These are phyloP conservation scores for Hanseniaspora taiwanica DNA, from an alignment of 805 yeast species.

Conservation along the genomic window DNA sequence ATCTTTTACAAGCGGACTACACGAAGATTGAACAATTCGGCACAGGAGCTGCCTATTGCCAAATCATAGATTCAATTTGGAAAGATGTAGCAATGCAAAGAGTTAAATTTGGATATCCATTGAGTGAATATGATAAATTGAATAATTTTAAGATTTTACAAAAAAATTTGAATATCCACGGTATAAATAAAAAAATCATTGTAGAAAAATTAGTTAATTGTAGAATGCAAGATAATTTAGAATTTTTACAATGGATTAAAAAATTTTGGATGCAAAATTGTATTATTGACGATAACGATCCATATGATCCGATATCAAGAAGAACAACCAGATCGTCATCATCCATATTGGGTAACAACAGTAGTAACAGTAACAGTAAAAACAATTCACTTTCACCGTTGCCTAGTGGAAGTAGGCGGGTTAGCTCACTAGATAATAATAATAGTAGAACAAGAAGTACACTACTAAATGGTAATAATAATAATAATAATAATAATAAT, in stretches of 20 bases:
- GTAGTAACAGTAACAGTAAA: too few species aligned
- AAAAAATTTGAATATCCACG: conserved; percentile 57
- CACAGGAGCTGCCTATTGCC: conserved; percentile 90
- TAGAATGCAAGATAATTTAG: conserved; percentile 85
- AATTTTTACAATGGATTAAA: conserved; percentile 86
- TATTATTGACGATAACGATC: not conserved
- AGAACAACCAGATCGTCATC: not conserved
- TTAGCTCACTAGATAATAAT: too few species aligned
- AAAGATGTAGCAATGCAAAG: conserved; percentile 71
- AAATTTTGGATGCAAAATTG: conserved; percentile 61
- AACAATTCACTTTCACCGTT: too few species aligned
- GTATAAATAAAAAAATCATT: conserved; percentile 60
- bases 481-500: too few species aligned
- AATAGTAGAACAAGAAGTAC: too few species aligned
- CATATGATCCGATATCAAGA: too few species aligned
- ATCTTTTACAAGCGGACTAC: conserved; percentile 48
- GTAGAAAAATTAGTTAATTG: conserved; percentile 78
- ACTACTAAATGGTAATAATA: too few species aligned
- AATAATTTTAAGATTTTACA: conserved; percentile 81
- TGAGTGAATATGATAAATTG: conserved; percentile 61
- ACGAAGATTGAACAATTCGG: conserved; percentile 89
- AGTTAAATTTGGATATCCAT: conserved; percentile 42
- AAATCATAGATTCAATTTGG: conserved; percentile 72
- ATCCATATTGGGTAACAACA: too few species aligned
- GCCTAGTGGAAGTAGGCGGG: too few species aligned